Evolutionary conservation across 148 eudicot species (phyloP), one percentile per base, ranked within the genome.

Genomic region (Vaccinium macrocarpon): DNA sequence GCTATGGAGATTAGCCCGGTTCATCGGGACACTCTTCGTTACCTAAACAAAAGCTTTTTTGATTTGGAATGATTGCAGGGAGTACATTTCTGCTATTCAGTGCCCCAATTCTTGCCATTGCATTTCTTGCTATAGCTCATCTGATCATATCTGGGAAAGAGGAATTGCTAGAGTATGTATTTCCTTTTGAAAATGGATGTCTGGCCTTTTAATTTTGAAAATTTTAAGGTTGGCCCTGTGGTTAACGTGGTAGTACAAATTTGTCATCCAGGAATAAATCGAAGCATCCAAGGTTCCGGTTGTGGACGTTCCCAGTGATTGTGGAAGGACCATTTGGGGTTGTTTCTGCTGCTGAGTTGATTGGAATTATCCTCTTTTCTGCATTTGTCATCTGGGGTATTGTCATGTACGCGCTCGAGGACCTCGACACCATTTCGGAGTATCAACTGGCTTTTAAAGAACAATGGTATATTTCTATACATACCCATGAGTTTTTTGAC

Each of bases 301-400:
- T 93, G 25, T 92, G 98, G 98, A 96, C 99, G 8, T 94, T 94
- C 72, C 99, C 99, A 21, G 91, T 96, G 51, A 84, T 96, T 48
- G 95, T 92, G 81, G 91, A 92, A 53, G 96, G 98, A 57, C 97
- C 95, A 78, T 93, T 96, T 88, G 99, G 99, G 71, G 98, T 96
- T 76, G 92, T 94, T 62, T 91, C 95, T 79, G 96, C 94, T 64
- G 92, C 94, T 72, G 99, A 96, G 86, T 84, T 93, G 62, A 91
- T 96, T 81, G 97, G 94, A 38, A 93, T 96, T 84, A 15, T 91
- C 38, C 75, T 94, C 48, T 87, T 92, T 68, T 25, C 66, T 72
- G 83, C 62, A 73, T 94, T 88, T 62, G 49, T 96, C 35, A 80
- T 96, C 74, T 96, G 98, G 96, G 90, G 91, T 55, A 59, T 87